Base-by-base conservation (phyloP, 768 basidiomycete genomes). In the Baorangia bicolor region DNA sequence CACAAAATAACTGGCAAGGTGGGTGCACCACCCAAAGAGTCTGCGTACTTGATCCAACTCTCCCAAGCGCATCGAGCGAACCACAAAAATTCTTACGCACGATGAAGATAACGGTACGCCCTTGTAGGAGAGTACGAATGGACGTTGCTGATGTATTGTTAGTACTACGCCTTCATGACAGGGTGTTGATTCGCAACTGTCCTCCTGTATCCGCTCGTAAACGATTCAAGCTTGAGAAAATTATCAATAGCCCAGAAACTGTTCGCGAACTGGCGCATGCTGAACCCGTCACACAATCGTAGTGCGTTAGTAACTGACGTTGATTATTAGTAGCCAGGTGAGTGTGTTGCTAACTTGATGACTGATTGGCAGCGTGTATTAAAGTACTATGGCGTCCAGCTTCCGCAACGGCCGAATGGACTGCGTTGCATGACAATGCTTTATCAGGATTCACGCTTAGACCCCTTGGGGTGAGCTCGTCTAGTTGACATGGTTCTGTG, bases 1-100 rank as follows among this genome's bases (percentile, higher is more conserved):
- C 90, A 93, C 65, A 81, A 81, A 57, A 65, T 82, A 44, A 92
- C 90, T 5, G 85, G 87, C 62, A 93, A 93, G 79, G 91, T 91
- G 60, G 61, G 78, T 68, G 20, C 11, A 7, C 23, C 16, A 41
- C 25, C 25, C 48, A 42, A 40, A 39, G 46, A 5, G 20, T 14
- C 23, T 21, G 50, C 11, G 20, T 7, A 31, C 45, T 28, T 42
- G 43, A 33, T 27, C 31, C 28, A 33, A 48, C 56, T 53, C 11
- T 61, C 51, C 23, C 35, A 63, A 93, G 91, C 81, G 83, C 49
- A 81, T 91, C 52, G 84, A 88, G 60, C 75, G 86, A 61, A 86
- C 82, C 62, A 92, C 87, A 68, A 93, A 92, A 71, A 88, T 82
- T 59, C 77, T 92, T 41, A 78, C 87, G 12, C 91, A 93, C 51